Evolutionary conservation across 2,329 filamentous ascomycete species (phyloP).

Genomic region (Rhynchosporium agropyri): DNA sequence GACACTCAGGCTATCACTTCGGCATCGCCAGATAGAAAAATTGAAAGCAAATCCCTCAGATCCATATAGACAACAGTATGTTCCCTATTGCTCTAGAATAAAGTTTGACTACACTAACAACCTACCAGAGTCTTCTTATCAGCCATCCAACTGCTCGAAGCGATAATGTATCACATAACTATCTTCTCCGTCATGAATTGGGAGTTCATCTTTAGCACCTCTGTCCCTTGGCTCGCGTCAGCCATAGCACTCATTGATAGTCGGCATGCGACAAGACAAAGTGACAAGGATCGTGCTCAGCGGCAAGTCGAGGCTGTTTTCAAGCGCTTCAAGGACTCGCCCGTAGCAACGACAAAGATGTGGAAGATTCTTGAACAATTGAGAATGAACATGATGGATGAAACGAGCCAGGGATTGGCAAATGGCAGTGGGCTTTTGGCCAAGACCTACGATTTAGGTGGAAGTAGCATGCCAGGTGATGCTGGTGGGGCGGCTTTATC

Average conservation of each 20-base stretch:
- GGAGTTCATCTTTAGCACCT: constrained; percentile 29
- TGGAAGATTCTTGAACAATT: constrained; percentile 28
- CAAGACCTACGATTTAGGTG: neutral
- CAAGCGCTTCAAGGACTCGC: constrained; percentile 6
- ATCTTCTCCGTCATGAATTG: constrained; percentile 24
- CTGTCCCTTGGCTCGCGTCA: constrained; percentile 32
- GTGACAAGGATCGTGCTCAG: constrained; percentile 25
- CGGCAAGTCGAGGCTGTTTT: constrained; percentile 26
- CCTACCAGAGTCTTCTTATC: constrained; percentile 23
- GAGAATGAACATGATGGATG: constrained; percentile 19
- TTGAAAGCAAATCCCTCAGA: constrained; percentile 4
- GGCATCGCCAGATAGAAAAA: constrained; percentile 19
- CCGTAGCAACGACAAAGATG: constrained; percentile 21
- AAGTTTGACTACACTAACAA: neutral
- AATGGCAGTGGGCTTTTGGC: neutral
- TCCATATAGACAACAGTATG: constrained; percentile 21
- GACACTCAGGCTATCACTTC: constrained; percentile 20
- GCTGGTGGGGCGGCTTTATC: neutral
- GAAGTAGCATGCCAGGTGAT: constrained; percentile 1
- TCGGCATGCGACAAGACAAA: constrained; percentile 12
- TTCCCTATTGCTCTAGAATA: neutral
- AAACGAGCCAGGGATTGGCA: neutral
- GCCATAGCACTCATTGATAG: constrained; percentile 26
- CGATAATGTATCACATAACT: constrained; percentile 25
- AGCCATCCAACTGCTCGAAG: constrained; percentile 30